phyloP scores from a whole-genome alignment of 495 filamentous ascomycete species.

The Penicillium macrosclerotiorum region DNA sequence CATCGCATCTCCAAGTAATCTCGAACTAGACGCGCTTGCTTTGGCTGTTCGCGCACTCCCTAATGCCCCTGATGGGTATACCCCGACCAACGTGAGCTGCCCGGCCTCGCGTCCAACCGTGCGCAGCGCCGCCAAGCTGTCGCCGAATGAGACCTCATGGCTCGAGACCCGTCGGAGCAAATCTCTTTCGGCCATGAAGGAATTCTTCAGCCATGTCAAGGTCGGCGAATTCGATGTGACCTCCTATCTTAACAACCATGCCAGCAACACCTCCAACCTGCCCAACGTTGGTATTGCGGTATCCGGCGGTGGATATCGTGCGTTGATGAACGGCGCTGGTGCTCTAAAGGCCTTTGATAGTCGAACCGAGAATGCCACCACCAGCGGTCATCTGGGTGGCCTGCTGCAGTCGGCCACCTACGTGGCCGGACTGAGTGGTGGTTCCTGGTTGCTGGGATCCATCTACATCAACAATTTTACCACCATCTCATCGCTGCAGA shows the following conservation, averaged over 20 bases:
- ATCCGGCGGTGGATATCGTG: constrained; percentile 77
- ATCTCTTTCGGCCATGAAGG: constrained; percentile 65
- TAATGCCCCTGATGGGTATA: constrained; percentile 49
- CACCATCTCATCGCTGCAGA: constrained; percentile 58
- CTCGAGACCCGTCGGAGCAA: constrained; percentile 47
- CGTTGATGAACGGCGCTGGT: constrained; percentile 85
- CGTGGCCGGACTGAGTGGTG: constrained; percentile 80
- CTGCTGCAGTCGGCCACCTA: constrained; percentile 85
- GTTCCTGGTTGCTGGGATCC: constrained; percentile 83
- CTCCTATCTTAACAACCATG: constrained; percentile 60
- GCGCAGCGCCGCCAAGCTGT: constrained; percentile 56
- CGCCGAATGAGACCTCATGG: constrained; percentile 69
- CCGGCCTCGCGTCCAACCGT: constrained; percentile 48
- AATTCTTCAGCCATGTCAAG: constrained; percentile 68
- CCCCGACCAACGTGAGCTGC: constrained; percentile 39
- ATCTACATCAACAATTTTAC: constrained; percentile 91
- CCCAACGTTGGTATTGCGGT: constrained; percentile 61
- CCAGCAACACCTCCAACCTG: constrained; percentile 54
- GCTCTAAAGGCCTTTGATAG: constrained; percentile 81
- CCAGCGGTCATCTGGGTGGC: constrained; percentile 73
- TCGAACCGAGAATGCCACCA: constrained; percentile 65
- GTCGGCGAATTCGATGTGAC: constrained; percentile 75
- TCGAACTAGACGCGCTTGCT: constrained; percentile 11
- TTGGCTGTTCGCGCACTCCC: constrained; percentile 35
- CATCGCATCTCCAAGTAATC: constrained; percentile 12